phyloP scores from a whole-genome alignment of 106 monocot genomes.

The Agapanthus africanus region DNA sequence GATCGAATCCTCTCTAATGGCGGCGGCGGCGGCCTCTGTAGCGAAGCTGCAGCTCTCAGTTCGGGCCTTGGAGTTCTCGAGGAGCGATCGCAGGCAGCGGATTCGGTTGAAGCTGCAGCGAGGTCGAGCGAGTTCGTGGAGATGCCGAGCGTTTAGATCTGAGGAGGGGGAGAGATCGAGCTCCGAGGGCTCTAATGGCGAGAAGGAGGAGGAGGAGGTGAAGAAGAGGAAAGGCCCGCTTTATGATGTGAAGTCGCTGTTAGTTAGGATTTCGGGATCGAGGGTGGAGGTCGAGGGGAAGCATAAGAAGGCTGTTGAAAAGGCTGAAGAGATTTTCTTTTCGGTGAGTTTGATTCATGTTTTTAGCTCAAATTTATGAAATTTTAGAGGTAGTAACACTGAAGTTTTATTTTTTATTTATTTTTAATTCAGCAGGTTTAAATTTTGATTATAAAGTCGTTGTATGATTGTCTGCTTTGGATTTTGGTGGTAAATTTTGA shows the following conservation, averaged over 20 bases:
- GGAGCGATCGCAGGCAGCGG: constrained; percentile 14
- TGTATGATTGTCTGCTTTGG: neutral
- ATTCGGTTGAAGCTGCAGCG: constrained; percentile 9
- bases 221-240: constrained; percentile 57
- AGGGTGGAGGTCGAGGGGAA: constrained; percentile 25
- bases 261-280: constrained; percentile 40
- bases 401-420: neutral
- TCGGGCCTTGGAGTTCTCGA: constrained; percentile 9
- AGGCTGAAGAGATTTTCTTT: constrained; percentile 82
- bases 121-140: neutral
- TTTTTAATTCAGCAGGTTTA: neutral
- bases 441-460: neutral
- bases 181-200: too few species aligned
- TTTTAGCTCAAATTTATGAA: neutral
- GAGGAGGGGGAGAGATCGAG: constrained; percentile 26
- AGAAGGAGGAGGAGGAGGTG: constrained; percentile 4
- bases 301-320: constrained; percentile 74
- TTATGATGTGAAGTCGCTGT: constrained; percentile 58
- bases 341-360: constrained; percentile 40
- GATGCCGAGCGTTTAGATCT: constrained; percentile 41
- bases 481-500: neutral
- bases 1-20: too few species aligned
- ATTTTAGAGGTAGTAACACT: neutral
- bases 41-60: constrained; percentile 18
- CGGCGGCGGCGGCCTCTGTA: constrained; percentile 27